Conservation (phyloP, 2,329 filamentous ascomycete species). For the Fusarium pseudonygamai region DNA sequence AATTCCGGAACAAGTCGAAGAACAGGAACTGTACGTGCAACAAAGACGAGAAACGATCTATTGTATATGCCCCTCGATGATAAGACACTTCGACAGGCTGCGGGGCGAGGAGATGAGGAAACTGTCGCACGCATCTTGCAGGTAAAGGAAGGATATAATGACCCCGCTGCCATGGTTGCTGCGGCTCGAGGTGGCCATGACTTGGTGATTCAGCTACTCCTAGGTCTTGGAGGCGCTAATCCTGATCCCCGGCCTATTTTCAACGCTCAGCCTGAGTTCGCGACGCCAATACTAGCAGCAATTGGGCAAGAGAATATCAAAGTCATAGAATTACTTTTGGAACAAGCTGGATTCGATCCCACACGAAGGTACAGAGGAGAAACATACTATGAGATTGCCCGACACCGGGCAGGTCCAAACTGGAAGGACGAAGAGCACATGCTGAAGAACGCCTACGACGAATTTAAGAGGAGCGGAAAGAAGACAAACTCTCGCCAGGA, state of each 20-base stretch:
- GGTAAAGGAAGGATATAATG: slow-evolving; percentile 70
- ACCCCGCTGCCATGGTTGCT: slow-evolving; percentile 88
- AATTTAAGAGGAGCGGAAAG: slow-evolving; percentile 64
- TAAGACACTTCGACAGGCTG: slow-evolving; percentile 68
- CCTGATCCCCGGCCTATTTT: slow-evolving; percentile 74
- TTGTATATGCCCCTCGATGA: slow-evolving; percentile 71
- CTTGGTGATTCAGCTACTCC: slow-evolving; percentile 81
- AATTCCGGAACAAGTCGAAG: slow-evolving; percentile 56
- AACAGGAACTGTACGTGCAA: slow-evolving; percentile 65
- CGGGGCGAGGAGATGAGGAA: slow-evolving; percentile 68
- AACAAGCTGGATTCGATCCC: slow-evolving; percentile 83
- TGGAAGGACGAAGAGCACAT: slow-evolving; percentile 90
- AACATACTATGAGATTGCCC: slow-evolving; percentile 88
- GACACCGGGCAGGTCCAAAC: slow-evolving; percentile 82
- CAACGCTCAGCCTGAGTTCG: slow-evolving; percentile 72
- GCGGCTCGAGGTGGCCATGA: slow-evolving; percentile 93
- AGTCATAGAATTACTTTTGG: slow-evolving; percentile 82
- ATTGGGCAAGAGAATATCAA: slow-evolving; percentile 90
- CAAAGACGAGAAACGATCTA: slow-evolving; percentile 71
- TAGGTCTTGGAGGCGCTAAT: slow-evolving; percentile 73
- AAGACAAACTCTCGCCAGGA: slow-evolving; percentile 62
- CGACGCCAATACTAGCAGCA: slow-evolving; percentile 92
- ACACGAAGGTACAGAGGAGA: slow-evolving; percentile 79
- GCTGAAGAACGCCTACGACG: slow-evolving; percentile 79
- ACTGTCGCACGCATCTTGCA: slow-evolving; percentile 69